Conservation (phyloP, 2,329 filamentous ascomycete genomes). For the Ophiostoma ips region DNA sequence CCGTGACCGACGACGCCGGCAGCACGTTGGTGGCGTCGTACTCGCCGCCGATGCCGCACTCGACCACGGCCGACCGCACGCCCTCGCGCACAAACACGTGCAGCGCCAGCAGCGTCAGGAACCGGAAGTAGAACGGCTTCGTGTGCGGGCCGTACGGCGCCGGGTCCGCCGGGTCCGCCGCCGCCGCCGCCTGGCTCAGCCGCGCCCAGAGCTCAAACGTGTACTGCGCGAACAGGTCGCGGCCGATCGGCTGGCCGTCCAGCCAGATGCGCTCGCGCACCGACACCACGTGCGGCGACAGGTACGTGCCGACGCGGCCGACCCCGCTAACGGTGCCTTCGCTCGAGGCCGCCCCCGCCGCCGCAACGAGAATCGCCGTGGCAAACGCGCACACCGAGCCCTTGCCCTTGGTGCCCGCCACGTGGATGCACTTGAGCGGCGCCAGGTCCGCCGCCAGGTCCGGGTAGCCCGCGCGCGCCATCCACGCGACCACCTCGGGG, state of each 20-base stretch:
- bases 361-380: slow-evolving; percentile 39
- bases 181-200: slow-evolving; percentile 27
- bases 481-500: slow-evolving; percentile 71
- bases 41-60: slow-evolving; percentile 78
- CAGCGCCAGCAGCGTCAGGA: slow-evolving; percentile 75
- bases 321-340: slow-evolving; percentile 12
- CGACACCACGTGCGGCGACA: slow-evolving; percentile 69
- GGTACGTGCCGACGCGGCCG: slow-evolving; percentile 48
- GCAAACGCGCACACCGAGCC: slow-evolving; percentile 58
- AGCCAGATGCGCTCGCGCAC: slow-evolving; percentile 77
- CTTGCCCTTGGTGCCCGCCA: slow-evolving; percentile 67
- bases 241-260: slow-evolving; percentile 54
- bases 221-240: slow-evolving; percentile 56
- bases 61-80: slow-evolving; percentile 66
- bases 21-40: slow-evolving; percentile 66
- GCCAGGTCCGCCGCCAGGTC: slow-evolving; percentile 32
- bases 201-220: slow-evolving; percentile 77
- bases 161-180: slow-evolving; percentile 24
- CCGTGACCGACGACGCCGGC: slow-evolving; percentile 15
- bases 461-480: slow-evolving; percentile 60
- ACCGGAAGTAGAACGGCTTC: slow-evolving; percentile 89
- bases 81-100: slow-evolving; percentile 68
- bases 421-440: slow-evolving; percentile 52
- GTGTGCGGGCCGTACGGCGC: slow-evolving; percentile 40
- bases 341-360: not conserved